Base-by-base conservation (phyloP, 2,329 filamentous ascomycete species). In the Claviceps arundinis region DNA sequence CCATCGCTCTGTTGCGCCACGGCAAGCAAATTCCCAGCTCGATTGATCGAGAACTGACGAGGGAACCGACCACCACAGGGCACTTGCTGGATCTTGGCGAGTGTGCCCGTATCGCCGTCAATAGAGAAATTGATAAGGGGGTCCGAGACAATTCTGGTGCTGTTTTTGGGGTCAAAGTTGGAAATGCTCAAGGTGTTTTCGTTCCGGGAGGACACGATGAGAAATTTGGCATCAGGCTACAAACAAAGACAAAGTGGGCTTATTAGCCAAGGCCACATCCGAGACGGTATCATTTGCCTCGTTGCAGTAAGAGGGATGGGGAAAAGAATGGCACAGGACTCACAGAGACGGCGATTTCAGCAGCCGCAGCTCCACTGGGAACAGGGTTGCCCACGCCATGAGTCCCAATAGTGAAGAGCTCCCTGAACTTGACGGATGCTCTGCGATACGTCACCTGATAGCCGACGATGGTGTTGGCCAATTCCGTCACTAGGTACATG, bases 131-230 rank as follows among this genome's bases (percentile, higher is more conserved):
- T 80, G 55, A 83, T 74, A 51, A 90, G 67, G 1, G 84, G 77
- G 64, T 87, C 84, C 0, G 82, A 83, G 8, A 72, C 62, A 52
- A 81, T 70, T 13, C 59, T 55, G 8, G 71, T 73, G 56, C 58
- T 66, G 61, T 74, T 70, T 57, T 60, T 55, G 53, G 65, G 51
- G 59, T 75, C 70, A 38, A 67, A 64, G 64, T 72, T 72, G 52
- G 71, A 66, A 52, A 77, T 70, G 14, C 60, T 60, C 62, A 82
- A 76, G 22, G 73, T 67, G 45, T 69, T 71, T 61, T 84, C 83
- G 61, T 77, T 76, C 55, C 87, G 82, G 56, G 85, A 85, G 2
- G 82, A 84, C 43, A 85, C 74, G 57, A 85, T 72, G 50, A 89
- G 63, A 69, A 81, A 86, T 38, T 74, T 76, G 54, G 74, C 70